Conservation (phyloP, 129 eudicot genomes). For the Heracleum sosnowskyi region DNA sequence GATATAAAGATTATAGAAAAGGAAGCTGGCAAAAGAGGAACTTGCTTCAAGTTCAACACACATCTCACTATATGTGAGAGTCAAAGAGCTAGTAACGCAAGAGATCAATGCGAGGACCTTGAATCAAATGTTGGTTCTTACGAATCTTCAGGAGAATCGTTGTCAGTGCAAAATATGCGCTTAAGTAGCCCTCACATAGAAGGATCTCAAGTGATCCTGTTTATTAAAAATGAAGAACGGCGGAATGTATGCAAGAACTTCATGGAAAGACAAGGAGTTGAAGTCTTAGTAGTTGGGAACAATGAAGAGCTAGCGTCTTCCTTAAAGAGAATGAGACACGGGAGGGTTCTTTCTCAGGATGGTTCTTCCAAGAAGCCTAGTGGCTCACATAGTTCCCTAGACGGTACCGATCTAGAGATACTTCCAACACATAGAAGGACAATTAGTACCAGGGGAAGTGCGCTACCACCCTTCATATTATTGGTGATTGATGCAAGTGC, state of each 20-base stretch:
- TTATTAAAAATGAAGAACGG: conserved; percentile 40
- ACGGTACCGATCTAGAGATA: conserved; percentile 31
- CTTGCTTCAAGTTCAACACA: conserved; percentile 49
- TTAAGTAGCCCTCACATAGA: conserved; percentile 18
- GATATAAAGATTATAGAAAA: conserved; percentile 71
- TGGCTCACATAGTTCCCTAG: conserved; percentile 15
- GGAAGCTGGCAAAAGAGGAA: conserved; percentile 51
- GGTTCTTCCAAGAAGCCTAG: conserved; percentile 28
- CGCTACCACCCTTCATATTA: too few relatives aligned
- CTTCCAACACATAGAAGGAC: conserved; percentile 4
- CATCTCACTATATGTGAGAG: background rate
- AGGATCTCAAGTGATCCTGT: conserved; percentile 30
- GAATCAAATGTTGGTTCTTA: conserved; percentile 9
- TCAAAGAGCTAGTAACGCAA: background rate
- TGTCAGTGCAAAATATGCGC: background rate
- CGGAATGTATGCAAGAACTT: conserved; percentile 23
- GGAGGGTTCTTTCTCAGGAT: background rate
- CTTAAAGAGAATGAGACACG: conserved; percentile 29
- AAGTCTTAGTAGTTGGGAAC: conserved; percentile 29
- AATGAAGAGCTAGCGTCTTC: conserved; percentile 29
- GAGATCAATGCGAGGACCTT: background rate
- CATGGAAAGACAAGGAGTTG: conserved; percentile 41
- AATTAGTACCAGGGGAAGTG: background rate
- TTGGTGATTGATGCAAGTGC: too few relatives aligned
- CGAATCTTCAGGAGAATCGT: conserved; percentile 11